Conservation (phyloP, 345 rosid species). For the Pugionium dolabratum region DNA sequence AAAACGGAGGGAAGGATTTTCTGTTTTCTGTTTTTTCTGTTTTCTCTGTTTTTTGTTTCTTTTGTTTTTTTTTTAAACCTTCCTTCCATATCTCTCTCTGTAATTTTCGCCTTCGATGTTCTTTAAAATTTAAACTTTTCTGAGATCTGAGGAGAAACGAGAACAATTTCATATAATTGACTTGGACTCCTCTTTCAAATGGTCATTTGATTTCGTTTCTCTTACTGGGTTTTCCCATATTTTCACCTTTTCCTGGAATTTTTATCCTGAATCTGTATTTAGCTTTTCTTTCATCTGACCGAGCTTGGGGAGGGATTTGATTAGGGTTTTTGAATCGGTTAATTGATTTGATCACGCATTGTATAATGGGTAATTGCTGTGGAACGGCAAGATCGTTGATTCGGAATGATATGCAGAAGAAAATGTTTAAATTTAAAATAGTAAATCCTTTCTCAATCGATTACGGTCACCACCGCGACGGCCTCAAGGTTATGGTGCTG, state of each 20-base stretch:
- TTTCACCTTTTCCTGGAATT: too few species aligned
- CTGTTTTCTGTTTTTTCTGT: too few species aligned
- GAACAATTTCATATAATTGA: conserved; percentile 15
- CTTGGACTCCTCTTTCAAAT: too few species aligned
- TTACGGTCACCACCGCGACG: conserved; percentile 39
- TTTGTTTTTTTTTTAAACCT: neutral
- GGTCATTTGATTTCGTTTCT: too few species aligned
- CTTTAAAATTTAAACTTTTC: neutral
- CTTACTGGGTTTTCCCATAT: too few species aligned
- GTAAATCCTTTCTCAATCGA: conserved; percentile 61
- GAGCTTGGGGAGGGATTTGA: too few species aligned
- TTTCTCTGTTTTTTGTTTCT: too few species aligned
- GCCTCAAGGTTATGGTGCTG: conserved; percentile 58
- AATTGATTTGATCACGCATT: too few species aligned
- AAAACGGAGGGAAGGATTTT: too few species aligned
- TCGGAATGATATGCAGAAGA: conserved; percentile 38
- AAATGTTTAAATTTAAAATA: conserved; percentile 37
- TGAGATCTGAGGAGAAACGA: conserved; percentile 8
- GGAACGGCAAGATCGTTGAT: conserved; percentile 44
- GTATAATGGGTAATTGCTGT: conserved; percentile 86
- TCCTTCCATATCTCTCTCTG: conserved; percentile 35
- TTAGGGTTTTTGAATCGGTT: too few species aligned
- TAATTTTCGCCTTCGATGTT: conserved; percentile 3
- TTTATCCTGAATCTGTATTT: too few species aligned
- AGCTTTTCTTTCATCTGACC: too few species aligned